Percentiles rank a stretch among this genome's conserved stretches.
Conservation (phyloP, 78 protist species). For the Dictyostelium discoideum region dicty_2.7 NC_007088.5:1409001-1409500, state of each 20-base stretch:
- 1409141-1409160: neutral
- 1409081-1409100: no score
- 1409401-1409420: constrained; percentile 39
- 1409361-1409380: constrained; percentile 26
- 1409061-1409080: no score
- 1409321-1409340: constrained; percentile 90
- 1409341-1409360: constrained; percentile 87
- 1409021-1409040: neutral
- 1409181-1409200: neutral
- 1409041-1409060: neutral
- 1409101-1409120: no score
- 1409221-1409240: neutral
- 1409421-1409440: neutral
- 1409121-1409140: neutral
- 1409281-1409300: constrained; percentile 75
- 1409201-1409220: neutral
- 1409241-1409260: neutral
- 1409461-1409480: no score
- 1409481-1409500: constrained; percentile 22
- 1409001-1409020: no score
- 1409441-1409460: neutral
- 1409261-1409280: constrained; percentile 57
- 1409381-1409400: constrained; percentile 81
- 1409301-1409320: constrained; percentile 88
- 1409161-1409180: neutral